Conservation (phyloP, 225 moss, liverwort and hornwort species). For the Ulota crispa region DNA sequence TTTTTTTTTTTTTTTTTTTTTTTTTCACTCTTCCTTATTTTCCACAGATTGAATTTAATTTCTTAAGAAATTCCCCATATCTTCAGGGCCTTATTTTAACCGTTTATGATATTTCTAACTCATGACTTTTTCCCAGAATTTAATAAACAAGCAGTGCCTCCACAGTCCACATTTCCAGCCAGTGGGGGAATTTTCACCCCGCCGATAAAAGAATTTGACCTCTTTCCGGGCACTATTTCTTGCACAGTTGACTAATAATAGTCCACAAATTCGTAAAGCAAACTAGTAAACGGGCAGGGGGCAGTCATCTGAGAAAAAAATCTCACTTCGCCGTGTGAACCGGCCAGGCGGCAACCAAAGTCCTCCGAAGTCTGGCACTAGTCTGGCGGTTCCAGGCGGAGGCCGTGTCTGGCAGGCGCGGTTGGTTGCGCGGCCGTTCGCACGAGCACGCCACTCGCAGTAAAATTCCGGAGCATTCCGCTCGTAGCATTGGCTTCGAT, state of each 20-base stretch:
- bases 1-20: too few species aligned
- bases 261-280: neutral
- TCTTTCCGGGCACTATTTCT: slow-evolving; percentile 20
- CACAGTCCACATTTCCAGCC: slow-evolving; percentile 2
- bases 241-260: neutral
- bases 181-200: slow-evolving; percentile 21
- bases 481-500: too few species aligned
- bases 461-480: too few species aligned
- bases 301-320: neutral
- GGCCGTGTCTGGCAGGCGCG: neutral
- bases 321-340: neutral
- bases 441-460: slow-evolving; percentile 18
- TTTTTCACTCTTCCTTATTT: too few species aligned
- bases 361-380: neutral
- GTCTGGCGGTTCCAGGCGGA: neutral
- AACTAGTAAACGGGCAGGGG: neutral
- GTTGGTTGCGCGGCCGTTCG: neutral
- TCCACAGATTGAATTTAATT: too few species aligned
- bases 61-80: too few species aligned
- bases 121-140: too few species aligned
- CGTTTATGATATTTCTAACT: too few species aligned
- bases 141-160: neutral
- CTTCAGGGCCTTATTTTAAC: too few species aligned
- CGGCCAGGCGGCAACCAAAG: neutral
- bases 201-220: slow-evolving; percentile 4